Percentiles rank a stretch among this genome's conserved stretches.
phyloP scores from a whole-genome alignment of 2,329 filamentous ascomycete genomes.

The Penicillium sp. region DNA sequence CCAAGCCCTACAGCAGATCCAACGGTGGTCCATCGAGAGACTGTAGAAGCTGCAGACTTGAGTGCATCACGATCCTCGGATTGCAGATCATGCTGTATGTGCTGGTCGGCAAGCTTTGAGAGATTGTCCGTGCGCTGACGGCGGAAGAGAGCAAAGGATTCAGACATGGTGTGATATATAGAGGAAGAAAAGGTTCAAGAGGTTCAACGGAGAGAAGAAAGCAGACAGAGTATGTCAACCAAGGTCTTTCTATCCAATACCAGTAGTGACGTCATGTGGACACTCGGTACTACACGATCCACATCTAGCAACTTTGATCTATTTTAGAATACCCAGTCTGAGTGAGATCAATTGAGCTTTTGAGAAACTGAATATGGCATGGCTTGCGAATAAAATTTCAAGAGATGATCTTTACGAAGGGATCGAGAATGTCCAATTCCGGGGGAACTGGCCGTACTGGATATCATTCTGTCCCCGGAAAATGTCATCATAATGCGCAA shows the following conservation, averaged over 20 bases:
- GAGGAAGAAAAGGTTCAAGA: background rate
- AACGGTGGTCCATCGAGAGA: slow-evolving; percentile 60
- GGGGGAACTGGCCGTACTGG: slow-evolving; percentile 29
- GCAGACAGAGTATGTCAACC: too few relatives aligned
- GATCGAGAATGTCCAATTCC: slow-evolving; percentile 34
- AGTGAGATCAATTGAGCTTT: too few relatives aligned
- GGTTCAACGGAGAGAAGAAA: too few relatives aligned
- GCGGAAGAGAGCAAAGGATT: slow-evolving; percentile 55
- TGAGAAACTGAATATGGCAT: too few relatives aligned
- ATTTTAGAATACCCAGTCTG: too few relatives aligned
- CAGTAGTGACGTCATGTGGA: slow-evolving; percentile 13
- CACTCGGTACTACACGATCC: too few relatives aligned
- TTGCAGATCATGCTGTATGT: slow-evolving; percentile 62
- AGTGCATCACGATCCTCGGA: slow-evolving; percentile 64
- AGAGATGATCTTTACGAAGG: background rate
- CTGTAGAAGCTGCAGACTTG: slow-evolving; percentile 58
- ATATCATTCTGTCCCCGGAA: slow-evolving; percentile 32
- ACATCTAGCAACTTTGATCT: too few relatives aligned
- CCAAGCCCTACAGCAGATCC: slow-evolving; percentile 65
- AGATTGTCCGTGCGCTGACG: slow-evolving; percentile 56
- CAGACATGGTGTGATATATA: slow-evolving; percentile 31
- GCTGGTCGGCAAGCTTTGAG: slow-evolving; percentile 59
- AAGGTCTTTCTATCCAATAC: too few relatives aligned
- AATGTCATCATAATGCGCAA: slow-evolving; percentile 37
- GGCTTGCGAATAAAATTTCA: background rate